These are phyloP conservation scores for Fusarium incarnatum DNA, from an alignment of 2,329 filamentous ascomycete species.

Conservation along the genomic window DNA sequence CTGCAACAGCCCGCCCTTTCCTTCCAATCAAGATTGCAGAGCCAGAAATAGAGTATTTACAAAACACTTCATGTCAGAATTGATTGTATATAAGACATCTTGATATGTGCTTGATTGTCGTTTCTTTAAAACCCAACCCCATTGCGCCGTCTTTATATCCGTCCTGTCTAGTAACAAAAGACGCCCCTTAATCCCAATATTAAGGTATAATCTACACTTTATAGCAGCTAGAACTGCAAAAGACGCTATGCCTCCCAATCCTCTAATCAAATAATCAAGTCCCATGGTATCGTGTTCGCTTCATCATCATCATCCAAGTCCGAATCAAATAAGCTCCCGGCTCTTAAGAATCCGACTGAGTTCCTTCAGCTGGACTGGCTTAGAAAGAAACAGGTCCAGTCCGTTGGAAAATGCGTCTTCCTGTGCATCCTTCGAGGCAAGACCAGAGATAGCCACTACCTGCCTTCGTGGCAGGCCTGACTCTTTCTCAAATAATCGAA, in stretches of 20 bases:
- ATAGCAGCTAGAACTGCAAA: constrained; percentile 20
- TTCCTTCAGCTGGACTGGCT: constrained; percentile 61
- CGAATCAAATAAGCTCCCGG: constrained; percentile 15
- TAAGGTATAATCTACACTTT: background rate
- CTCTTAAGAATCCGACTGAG: constrained; percentile 43
- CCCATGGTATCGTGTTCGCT: constrained; percentile 18
- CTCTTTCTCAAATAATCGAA: constrained; percentile 62
- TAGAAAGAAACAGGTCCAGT: constrained; percentile 67
- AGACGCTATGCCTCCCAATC: background rate
- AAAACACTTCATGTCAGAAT: background rate
- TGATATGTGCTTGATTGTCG: background rate
- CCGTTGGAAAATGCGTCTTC: constrained; percentile 66
- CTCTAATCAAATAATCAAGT: background rate
- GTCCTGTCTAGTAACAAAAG: constrained; percentile 29
- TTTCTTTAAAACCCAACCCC: background rate
- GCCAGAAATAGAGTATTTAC: background rate
- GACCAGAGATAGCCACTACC: constrained; percentile 65
- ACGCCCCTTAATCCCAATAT: background rate
- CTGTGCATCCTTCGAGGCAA: constrained; percentile 62
- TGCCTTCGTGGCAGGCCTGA: constrained; percentile 53
- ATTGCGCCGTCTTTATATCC: constrained; percentile 21
- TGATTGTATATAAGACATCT: background rate
- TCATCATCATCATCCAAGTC: background rate
- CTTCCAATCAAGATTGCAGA: background rate
- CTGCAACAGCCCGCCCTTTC: background rate